These are phyloP conservation scores for Lichtheimia hyalospora DNA, from an alignment of 371 early-diverging fungal genomes.

Conservation along the genomic window DNA sequence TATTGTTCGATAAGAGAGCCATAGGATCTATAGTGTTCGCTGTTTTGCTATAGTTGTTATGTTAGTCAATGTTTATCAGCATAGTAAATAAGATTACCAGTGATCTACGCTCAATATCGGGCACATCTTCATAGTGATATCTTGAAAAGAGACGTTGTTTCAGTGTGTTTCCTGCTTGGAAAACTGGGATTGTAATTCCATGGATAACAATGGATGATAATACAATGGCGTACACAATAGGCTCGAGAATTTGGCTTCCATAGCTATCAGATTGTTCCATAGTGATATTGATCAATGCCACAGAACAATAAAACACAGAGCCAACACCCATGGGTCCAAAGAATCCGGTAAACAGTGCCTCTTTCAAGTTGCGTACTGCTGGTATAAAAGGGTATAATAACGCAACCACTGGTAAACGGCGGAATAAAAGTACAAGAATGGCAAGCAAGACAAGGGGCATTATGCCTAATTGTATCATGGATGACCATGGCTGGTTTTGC, in stretches of 20 bases:
- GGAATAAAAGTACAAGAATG: conserved; percentile 68
- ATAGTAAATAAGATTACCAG: too few species aligned
- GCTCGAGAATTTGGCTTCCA: conserved; percentile 41
- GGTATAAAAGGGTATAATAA: conserved; percentile 66
- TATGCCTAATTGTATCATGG: conserved; percentile 51
- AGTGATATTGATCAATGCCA: conserved; percentile 41
- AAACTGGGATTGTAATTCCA: conserved; percentile 73
- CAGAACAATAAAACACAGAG: conserved; percentile 75
- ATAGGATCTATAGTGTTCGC: too few species aligned
- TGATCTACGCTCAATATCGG: too few species aligned
- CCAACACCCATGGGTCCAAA: conserved; percentile 93
- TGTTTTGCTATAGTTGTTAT: too few species aligned
- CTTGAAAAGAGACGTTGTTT: too few species aligned
- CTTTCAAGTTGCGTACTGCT: conserved; percentile 62
- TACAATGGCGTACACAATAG: conserved; percentile 70
- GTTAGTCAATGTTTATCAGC: too few species aligned
- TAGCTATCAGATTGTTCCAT: conserved; percentile 16
- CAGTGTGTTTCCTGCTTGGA: background rate
- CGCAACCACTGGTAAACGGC: conserved; percentile 79
- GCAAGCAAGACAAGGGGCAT: conserved; percentile 65
- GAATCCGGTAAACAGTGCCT: conserved; percentile 92
- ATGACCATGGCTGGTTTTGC: conserved; percentile 61
- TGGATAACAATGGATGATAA: conserved; percentile 74
- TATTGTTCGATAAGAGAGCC: too few species aligned
- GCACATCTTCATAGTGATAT: too few species aligned